Conservation (phyloP, 768 basidiomycete species). For the Boletus sp. region DNA sequence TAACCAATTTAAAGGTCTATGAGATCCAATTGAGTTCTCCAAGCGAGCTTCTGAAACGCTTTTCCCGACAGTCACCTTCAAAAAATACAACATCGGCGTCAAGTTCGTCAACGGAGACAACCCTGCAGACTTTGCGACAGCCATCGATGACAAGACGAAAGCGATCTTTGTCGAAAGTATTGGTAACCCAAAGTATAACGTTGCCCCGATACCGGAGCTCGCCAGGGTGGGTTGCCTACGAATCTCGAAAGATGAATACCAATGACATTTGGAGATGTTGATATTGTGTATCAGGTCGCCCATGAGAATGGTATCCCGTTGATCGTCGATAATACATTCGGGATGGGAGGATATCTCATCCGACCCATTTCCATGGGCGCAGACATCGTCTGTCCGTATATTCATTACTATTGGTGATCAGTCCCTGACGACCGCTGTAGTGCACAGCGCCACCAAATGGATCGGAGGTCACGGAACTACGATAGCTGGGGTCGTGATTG, state of each 20-base stretch:
- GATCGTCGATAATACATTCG: slow-evolving; percentile 80
- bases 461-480: slow-evolving; percentile 80
- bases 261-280: background rate
- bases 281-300: slow-evolving; percentile 46
- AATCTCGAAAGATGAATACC: background rate
- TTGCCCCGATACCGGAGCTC: slow-evolving; percentile 64
- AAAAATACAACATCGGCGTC: slow-evolving; percentile 10
- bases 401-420: too few species aligned
- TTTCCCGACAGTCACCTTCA: slow-evolving; percentile 15
- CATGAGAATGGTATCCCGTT: slow-evolving; percentile 70
- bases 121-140: slow-evolving; percentile 57
- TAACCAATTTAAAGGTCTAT: slow-evolving; percentile 20
- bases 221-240: slow-evolving; percentile 46
- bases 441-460: slow-evolving; percentile 84
- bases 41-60: background rate
- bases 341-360: slow-evolving; percentile 66
- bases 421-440: slow-evolving; percentile 20
- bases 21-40: background rate
- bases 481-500: slow-evolving; percentile 72
- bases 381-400: slow-evolving; percentile 60
- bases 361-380: slow-evolving; percentile 72
- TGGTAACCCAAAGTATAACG: slow-evolving; percentile 72
- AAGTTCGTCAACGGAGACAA: slow-evolving; percentile 53
- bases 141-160: slow-evolving; percentile 76
- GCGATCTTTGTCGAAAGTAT: slow-evolving; percentile 75